These are phyloP conservation scores for Halocafeteria seosinensis DNA, from an alignment of 108 stramenopile species.

Conservation along the genomic window DNA sequence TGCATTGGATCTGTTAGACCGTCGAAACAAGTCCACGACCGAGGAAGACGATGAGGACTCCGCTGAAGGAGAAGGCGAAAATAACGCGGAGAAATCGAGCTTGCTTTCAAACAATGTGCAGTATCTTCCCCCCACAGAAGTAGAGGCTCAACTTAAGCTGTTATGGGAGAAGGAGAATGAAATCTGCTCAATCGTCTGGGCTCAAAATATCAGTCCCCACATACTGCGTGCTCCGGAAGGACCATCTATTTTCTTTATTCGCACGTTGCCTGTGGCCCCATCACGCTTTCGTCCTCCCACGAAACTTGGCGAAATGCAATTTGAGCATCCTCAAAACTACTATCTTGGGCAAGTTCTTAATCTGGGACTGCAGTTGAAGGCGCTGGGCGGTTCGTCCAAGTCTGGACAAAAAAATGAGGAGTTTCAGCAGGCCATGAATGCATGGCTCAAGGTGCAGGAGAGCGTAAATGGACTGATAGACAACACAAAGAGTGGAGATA, in stretches of 20 bases:
- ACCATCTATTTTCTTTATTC: constrained; percentile 61
- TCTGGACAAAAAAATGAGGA: background rate
- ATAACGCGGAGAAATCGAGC: constrained; percentile 1
- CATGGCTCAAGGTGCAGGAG: constrained; percentile 83
- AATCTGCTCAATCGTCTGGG: constrained; percentile 53
- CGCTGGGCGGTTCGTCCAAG: constrained; percentile 9
- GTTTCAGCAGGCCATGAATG: too few species aligned
- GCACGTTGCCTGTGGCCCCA: constrained; percentile 71
- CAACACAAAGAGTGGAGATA: constrained; percentile 39
- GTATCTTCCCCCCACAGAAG: constrained; percentile 76
- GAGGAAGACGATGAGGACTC: too few species aligned
- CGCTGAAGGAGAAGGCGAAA: too few species aligned
- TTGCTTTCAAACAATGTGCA: constrained; percentile 32
- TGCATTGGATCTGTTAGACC: too few species aligned
- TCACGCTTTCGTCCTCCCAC: constrained; percentile 85
- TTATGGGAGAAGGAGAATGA: constrained; percentile 61
- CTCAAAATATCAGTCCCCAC: constrained; percentile 22
- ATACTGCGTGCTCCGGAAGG: constrained; percentile 26
- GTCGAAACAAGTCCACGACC: too few species aligned
- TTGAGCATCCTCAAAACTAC: constrained; percentile 84
- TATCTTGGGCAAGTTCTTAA: constrained; percentile 61
- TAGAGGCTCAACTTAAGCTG: constrained; percentile 60
- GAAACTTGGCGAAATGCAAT: constrained; percentile 55
- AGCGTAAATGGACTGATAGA: constrained; percentile 85
- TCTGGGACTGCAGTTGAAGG: constrained; percentile 48